Evolutionary conservation across 495 filamentous ascomycete species (phyloP).

Genomic region (Schizothecium vesticola): DNA sequence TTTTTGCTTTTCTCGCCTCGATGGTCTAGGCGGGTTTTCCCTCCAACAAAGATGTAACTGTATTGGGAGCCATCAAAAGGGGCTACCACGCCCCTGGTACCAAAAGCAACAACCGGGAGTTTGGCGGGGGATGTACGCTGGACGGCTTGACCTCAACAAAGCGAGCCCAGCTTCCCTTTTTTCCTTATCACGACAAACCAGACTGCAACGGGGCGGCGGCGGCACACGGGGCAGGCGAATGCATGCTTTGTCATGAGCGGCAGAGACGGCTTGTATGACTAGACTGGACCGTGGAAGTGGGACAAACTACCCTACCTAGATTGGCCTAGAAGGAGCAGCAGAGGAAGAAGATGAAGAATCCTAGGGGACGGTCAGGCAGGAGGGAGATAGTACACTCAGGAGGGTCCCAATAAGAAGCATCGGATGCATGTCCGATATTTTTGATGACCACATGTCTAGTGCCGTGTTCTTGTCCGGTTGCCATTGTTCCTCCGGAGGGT

Average conservation of each 20-base stretch:
- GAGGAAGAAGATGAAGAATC: too few species aligned
- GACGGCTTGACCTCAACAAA: neutral
- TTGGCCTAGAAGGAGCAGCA: neutral
- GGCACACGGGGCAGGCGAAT: neutral
- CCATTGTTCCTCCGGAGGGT: neutral
- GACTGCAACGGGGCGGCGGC: neutral
- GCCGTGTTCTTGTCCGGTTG: too few species aligned
- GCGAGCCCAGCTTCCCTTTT: neutral
- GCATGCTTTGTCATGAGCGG: neutral
- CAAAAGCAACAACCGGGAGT: neutral
- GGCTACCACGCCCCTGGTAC: neutral
- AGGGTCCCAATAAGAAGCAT: neutral
- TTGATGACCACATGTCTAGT: neutral
- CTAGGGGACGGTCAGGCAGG: neutral
- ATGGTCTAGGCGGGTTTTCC: neutral
- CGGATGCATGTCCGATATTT: neutral
- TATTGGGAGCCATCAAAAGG: slow-evolving; percentile 2
- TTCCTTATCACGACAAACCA: neutral
- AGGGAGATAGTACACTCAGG: neutral
- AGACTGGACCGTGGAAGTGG: neutral
- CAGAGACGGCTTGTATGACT: neutral
- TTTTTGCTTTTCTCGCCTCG: neutral
- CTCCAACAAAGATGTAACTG: slow-evolving; percentile 4
- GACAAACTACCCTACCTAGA: neutral
- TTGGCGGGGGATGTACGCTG: neutral